Evolutionary conservation across 805 yeast species (phyloP).

Genomic region (Cyberlindnera americana): DNA sequence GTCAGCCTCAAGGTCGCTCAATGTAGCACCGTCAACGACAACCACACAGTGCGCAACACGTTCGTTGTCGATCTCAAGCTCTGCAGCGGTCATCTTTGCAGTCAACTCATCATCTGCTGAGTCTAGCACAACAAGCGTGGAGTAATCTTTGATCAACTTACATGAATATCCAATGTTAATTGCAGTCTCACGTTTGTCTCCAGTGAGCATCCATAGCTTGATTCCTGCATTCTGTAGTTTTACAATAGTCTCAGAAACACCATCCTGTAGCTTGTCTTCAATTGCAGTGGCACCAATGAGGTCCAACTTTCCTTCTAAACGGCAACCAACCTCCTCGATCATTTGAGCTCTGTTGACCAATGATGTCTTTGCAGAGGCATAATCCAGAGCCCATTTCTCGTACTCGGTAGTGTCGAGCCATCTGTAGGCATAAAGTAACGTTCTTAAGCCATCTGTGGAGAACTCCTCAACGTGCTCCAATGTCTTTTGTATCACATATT

Average conservation of each 20-base stretch:
- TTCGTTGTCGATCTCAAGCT: slow-evolving; percentile 67
- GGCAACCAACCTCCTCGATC: slow-evolving; percentile 69
- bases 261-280: slow-evolving; percentile 93
- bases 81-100: slow-evolving; percentile 70
- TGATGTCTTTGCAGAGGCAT: slow-evolving; percentile 74
- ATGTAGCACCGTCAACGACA: slow-evolving; percentile 91
- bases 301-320: slow-evolving; percentile 64
- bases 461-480: slow-evolving; percentile 90
- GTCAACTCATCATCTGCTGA: slow-evolving; percentile 54
- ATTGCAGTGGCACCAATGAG: slow-evolving; percentile 93
- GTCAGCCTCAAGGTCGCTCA: slow-evolving; percentile 70
- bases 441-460: slow-evolving; percentile 91
- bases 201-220: slow-evolving; percentile 97
- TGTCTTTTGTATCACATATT: slow-evolving; percentile 75
- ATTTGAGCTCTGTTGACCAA: slow-evolving; percentile 59
- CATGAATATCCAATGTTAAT: slow-evolving; percentile 96
- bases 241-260: slow-evolving; percentile 95
- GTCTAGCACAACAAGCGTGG: slow-evolving; percentile 74
- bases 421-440: slow-evolving; percentile 76
- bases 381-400: slow-evolving; percentile 61
- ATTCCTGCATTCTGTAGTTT: slow-evolving; percentile 91
- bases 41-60: slow-evolving; percentile 90
- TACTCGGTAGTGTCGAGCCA: slow-evolving; percentile 63
- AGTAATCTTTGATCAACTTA: slow-evolving; percentile 85
- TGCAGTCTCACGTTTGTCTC: slow-evolving; percentile 97